Conservation (phyloP, 106 monocot species). For the Dioscorea alata region DNA sequence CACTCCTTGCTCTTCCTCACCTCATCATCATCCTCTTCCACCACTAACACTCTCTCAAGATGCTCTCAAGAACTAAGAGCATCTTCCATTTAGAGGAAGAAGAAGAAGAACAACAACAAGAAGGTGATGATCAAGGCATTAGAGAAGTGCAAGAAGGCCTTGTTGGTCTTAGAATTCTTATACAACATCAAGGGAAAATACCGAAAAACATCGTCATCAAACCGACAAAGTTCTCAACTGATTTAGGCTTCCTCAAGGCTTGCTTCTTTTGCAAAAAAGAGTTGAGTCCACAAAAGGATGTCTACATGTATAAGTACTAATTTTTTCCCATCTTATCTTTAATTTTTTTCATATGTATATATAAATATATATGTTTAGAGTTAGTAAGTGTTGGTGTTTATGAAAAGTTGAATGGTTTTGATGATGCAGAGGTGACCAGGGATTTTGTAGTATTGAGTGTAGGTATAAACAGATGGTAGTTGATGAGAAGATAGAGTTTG, state of each 20-base stretch:
- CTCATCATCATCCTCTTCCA: background rate
- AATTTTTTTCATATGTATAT: background rate
- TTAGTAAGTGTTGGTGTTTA: background rate
- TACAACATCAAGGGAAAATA: conserved; percentile 1
- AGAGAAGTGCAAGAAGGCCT: background rate
- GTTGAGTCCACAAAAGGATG: conserved; percentile 32
- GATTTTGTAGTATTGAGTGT: conserved; percentile 59
- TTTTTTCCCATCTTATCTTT: background rate
- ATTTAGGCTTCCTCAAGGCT: conserved; percentile 15
- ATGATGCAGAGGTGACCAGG: conserved; percentile 50
- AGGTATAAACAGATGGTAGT: conserved; percentile 37
- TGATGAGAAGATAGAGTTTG: conserved; percentile 45
- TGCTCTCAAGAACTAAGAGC: conserved; percentile 34
- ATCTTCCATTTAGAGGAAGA: conserved; percentile 33
- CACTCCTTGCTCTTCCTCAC: conserved; percentile 9
- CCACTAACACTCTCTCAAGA: conserved; percentile 5
- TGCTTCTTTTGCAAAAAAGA: conserved; percentile 35
- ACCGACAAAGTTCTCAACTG: background rate
- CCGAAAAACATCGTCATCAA: conserved; percentile 27
- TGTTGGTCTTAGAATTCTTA: conserved; percentile 42
- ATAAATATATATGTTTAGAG: no score
- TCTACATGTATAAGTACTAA: conserved; percentile 49
- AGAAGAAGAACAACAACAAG: background rate
- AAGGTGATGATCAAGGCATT: background rate
- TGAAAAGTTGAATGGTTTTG: no score